phyloP scores from a whole-genome alignment of 2,329 filamentous ascomycete genomes.

The Ophiostoma australiae region DNA sequence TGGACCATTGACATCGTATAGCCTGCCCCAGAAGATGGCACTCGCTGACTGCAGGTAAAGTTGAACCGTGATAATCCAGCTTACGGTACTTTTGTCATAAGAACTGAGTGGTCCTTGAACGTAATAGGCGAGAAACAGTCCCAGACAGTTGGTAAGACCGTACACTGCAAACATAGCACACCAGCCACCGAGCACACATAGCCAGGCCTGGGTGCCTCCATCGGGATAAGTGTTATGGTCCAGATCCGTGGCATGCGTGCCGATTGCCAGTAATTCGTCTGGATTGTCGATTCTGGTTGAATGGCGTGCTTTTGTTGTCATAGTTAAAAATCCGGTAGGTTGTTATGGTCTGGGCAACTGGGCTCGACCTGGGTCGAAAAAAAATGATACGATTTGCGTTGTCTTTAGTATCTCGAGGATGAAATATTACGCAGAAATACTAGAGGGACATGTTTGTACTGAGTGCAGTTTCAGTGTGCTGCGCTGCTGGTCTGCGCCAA shows the following conservation, averaged over 20 bases:
- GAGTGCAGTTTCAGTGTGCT: not conserved
- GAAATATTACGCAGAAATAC: not conserved
- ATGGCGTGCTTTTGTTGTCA: not conserved
- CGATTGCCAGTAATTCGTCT: not conserved
- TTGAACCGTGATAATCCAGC: conserved; percentile 7
- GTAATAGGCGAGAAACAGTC: conserved; percentile 2
- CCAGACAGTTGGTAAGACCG: conserved; percentile 8
- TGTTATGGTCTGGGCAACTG: not conserved
- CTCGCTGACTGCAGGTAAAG: conserved; percentile 9
- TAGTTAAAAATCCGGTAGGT: not conserved
- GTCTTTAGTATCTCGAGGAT: not conserved
- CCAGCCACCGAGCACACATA: conserved; percentile 3
- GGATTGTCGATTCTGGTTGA: too few relatives aligned
- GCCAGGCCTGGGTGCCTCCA: not conserved
- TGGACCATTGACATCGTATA: not conserved
- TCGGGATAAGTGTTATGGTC: not conserved
- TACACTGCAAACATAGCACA: conserved; percentile 13
- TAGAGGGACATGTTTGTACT: not conserved
- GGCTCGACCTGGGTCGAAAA: not conserved
- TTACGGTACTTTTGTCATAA: not conserved
- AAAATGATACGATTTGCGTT: not conserved
- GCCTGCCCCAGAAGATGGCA: not conserved
- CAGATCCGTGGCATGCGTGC: too few relatives aligned
- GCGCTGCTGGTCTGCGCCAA: too few relatives aligned
- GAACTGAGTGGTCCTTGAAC: not conserved